A percentile compares a stretch with the other conserved stretches of the same genome.
These are phyloP conservation scores for Exophiala sideris DNA, from an alignment of 2,329 filamentous ascomycete genomes.

Conservation along the genomic window DNA sequence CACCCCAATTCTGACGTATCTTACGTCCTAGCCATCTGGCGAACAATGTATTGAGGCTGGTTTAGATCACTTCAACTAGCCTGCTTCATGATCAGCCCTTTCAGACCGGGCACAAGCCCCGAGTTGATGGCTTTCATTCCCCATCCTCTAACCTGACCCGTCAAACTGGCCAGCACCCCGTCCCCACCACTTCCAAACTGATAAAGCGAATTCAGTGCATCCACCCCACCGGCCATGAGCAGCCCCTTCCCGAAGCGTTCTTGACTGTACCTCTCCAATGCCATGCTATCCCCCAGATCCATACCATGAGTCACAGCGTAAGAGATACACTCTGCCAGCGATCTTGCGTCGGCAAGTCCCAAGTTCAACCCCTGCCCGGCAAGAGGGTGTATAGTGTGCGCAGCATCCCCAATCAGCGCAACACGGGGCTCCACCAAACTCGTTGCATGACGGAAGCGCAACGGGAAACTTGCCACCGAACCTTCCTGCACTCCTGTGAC, in stretches of 20 bases:
- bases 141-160: constrained; percentile 18
- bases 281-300: constrained; percentile 76
- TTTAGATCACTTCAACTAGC: constrained; percentile 7
- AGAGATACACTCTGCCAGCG: constrained; percentile 69
- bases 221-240: constrained; percentile 26
- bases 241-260: constrained; percentile 66
- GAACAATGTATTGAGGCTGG: too few species aligned
- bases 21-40: too few species aligned
- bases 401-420: constrained; percentile 60
- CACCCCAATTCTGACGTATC: too few species aligned
- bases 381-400: constrained; percentile 63
- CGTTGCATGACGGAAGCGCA: constrained; percentile 89
- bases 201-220: constrained; percentile 26
- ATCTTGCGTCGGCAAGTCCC: constrained; percentile 82
- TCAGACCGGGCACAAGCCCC: constrained; percentile 23
- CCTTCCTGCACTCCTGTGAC: constrained; percentile 71
- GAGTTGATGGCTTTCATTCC: constrained; percentile 25
- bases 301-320: constrained; percentile 77
- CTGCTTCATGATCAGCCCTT: constrained; percentile 26
- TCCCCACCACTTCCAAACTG: constrained; percentile 23
- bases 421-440: constrained; percentile 88
- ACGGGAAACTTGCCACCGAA: constrained; percentile 82
- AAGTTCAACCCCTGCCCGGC: constrained; percentile 94
- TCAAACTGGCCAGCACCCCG: constrained; percentile 16
- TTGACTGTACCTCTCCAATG: constrained; percentile 74